Conservation (phyloP, 2,329 filamentous ascomycete genomes). For the Pseudogymnoascus sp. region DNA sequence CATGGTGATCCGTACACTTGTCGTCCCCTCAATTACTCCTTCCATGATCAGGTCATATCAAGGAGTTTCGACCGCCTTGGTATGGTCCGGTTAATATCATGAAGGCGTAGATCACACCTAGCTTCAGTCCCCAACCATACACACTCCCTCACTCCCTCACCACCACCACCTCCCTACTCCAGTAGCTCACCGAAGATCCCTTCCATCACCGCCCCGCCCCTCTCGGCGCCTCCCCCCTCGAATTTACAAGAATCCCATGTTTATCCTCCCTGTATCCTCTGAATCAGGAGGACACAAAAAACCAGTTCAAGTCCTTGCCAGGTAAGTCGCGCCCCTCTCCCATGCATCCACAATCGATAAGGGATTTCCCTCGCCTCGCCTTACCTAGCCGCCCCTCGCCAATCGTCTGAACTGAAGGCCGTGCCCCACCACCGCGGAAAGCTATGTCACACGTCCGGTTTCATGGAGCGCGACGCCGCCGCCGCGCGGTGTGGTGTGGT, state of each 20-base stretch:
- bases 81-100: neutral
- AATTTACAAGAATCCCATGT: neutral
- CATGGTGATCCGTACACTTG: neutral
- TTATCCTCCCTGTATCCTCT: neutral
- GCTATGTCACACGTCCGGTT: neutral
- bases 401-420: neutral
- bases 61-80: neutral
- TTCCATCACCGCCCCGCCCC: neutral
- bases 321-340: neutral
- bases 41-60: neutral
- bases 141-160: neutral
- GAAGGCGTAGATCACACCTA: neutral
- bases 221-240: neutral
- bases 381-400: neutral
- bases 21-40: slow-evolving; percentile 1
- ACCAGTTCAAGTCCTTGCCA: neutral
- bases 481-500: neutral
- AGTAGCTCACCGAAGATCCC: slow-evolving; percentile 1
- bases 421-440: neutral
- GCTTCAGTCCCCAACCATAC: neutral
- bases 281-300: neutral
- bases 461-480: neutral
- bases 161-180: neutral
- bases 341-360: neutral
- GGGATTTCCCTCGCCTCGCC: neutral